Conservation (phyloP, 306 rosid species). For the Cucurbita moschata region DNA sequence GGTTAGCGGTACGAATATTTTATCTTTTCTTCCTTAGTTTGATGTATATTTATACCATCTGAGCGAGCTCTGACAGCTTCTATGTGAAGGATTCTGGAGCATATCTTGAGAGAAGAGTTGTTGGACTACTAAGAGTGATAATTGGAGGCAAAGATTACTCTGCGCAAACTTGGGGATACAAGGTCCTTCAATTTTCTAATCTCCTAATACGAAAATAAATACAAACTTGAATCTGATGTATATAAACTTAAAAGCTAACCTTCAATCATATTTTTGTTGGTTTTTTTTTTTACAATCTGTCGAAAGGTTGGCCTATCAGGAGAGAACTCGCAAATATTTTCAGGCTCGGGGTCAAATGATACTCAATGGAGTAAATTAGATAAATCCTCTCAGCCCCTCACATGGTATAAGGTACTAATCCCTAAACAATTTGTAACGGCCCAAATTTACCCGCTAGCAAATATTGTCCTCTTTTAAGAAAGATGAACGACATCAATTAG, state of each 20-base stretch:
- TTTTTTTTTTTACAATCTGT: neutral
- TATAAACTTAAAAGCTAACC: neutral
- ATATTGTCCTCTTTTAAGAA: too few relatives aligned
- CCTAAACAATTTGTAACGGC: too few relatives aligned
- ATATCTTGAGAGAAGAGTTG: slow-evolving; percentile 42
- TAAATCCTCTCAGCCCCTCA: slow-evolving; percentile 35
- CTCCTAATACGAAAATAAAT: neutral
- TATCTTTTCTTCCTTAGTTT: neutral
- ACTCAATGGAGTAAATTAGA: slow-evolving; percentile 41
- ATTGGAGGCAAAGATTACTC: slow-evolving; percentile 37
- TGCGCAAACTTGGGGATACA: slow-evolving; percentile 48
- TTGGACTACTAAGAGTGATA: slow-evolving; percentile 36
- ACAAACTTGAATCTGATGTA: neutral
- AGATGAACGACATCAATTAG: too few relatives aligned
- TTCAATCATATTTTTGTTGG: neutral
- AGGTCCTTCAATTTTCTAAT: slow-evolving; percentile 27
- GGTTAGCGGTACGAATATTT: slow-evolving; percentile 42
- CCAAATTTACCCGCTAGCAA: too few relatives aligned
- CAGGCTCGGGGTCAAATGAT: slow-evolving; percentile 29
- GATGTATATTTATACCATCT: neutral
- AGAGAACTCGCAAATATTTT: slow-evolving; percentile 42
- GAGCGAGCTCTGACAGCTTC: neutral
- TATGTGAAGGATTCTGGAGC: slow-evolving; percentile 62
- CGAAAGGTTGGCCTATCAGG: slow-evolving; percentile 69
- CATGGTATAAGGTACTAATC: slow-evolving; percentile 66